These are phyloP conservation scores for Croton setiger DNA, from an alignment of 441 rosid species.

Conservation along the genomic window DNA sequence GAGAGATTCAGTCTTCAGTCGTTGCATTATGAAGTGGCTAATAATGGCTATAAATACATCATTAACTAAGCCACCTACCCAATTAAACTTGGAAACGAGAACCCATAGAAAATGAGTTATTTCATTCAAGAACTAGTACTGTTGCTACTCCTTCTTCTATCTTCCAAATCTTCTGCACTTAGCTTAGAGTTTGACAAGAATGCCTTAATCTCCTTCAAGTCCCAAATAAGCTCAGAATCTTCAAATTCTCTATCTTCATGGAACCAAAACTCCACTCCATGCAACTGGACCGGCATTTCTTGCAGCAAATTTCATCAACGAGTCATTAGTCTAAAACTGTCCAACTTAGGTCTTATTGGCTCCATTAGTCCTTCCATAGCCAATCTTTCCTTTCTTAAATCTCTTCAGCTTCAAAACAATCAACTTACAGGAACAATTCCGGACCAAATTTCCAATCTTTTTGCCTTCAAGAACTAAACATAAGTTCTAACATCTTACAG, in stretches of 20 bases:
- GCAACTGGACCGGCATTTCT: conserved; percentile 47
- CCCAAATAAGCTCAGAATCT: conserved; percentile 27
- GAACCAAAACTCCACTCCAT: conserved; percentile 37
- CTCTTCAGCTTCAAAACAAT: conserved; percentile 45
- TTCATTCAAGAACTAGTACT: not conserved
- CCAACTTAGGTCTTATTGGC: conserved; percentile 29
- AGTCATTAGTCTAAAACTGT: conserved; percentile 27
- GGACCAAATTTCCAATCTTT: conserved; percentile 35
- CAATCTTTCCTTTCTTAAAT: conserved; percentile 42
- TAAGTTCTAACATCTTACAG: conserved; percentile 38
- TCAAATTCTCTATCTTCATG: conserved; percentile 34
- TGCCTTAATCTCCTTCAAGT: conserved; percentile 39
- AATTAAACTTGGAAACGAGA: not conserved
- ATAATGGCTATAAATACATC: not conserved
- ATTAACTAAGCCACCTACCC: not conserved
- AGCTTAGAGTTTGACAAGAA: conserved; percentile 39
- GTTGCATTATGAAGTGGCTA: no score
- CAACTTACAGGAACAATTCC: conserved; percentile 40
- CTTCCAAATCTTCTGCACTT: conserved; percentile 21
- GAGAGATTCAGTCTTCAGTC: no score
- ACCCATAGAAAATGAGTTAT: not conserved
- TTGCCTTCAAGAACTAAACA: conserved; percentile 34
- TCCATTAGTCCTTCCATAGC: conserved; percentile 42
- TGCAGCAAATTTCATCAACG: conserved; percentile 31
- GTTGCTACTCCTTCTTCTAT: not conserved